Evolutionary conservation across 2,329 filamentous ascomycete genomes (phyloP), one percentile per base, ranked within the genome.

Genomic region (Periconia digitata): DNA sequence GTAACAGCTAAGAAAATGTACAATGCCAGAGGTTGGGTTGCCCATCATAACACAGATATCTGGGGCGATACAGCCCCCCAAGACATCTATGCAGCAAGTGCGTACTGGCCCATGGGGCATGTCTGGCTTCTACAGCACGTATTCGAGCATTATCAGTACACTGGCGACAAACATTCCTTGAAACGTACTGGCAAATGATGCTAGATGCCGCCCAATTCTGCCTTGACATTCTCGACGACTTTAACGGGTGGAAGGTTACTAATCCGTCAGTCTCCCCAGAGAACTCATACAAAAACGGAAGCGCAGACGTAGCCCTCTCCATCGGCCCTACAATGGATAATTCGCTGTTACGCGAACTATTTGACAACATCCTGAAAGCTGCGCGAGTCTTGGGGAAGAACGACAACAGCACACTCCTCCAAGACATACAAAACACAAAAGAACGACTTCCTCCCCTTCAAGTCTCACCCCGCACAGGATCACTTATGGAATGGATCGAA

Each of bases 31-130:
- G 82, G 82, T 1, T 85, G 80, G 77, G 77, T 83, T 0, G 72
- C 76, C 0, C 81, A 84, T 51, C 75, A 81, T 49, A 80, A 82
- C 58, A 78, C 82, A 52, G 84, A 85, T 54, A 78, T 81, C 2
- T 84, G 82, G 53, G 82, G 81, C 0, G 76, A 82, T 48, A 82
- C 80, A 0, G 74, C 74, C 24, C 62, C 69, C 29, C 75, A 75
- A 60, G 74, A 71, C 1, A 63, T 73, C 39, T 73, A 78, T 54
- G 72, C 76, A 22, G 76, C 74, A 0, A 71, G 77, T 0, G 75
- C 77, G 1, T 79, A 79, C 1, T 85, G 82, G 82, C 77, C 84
- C 71, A 82, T 82, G 74, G 37, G 37, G 8, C 13, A 15, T 7
- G 37, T 21, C 15, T 39, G 37, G 37, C 20, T 39, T 15, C 13